Evolutionary conservation across 2,329 filamentous ascomycete species (phyloP).

Genomic region (Neurospora sp.): DNA sequence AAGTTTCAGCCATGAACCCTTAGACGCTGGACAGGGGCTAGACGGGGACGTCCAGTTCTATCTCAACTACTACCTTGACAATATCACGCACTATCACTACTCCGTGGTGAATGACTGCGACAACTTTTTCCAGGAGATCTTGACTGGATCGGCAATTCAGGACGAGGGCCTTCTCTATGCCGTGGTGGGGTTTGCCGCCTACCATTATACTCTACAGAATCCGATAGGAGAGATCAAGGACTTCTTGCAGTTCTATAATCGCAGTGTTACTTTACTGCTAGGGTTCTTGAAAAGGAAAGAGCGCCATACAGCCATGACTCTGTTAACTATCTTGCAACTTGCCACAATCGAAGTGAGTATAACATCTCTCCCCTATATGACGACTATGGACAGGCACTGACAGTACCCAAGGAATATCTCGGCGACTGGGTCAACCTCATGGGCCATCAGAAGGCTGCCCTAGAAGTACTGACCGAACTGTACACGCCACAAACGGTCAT

Average conservation of each 20-base stretch:
- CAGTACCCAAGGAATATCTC: slow-evolving; percentile 63
- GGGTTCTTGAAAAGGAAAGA: slow-evolving; percentile 61
- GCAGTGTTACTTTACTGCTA: slow-evolving; percentile 69
- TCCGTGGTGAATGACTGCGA: slow-evolving; percentile 61
- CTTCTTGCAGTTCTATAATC: slow-evolving; percentile 86
- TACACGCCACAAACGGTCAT: slow-evolving; percentile 69
- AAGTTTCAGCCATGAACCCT: neutral
- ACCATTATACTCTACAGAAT: slow-evolving; percentile 66
- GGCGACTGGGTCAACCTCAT: slow-evolving; percentile 93
- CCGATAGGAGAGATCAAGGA: slow-evolving; percentile 65
- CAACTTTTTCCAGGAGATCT: slow-evolving; percentile 62
- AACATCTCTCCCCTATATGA: too few species aligned
- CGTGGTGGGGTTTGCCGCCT: slow-evolving; percentile 78
- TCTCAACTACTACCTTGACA: slow-evolving; percentile 66
- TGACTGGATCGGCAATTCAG: slow-evolving; percentile 62
- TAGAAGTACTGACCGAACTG: slow-evolving; percentile 67
- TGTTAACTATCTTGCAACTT: slow-evolving; percentile 82
- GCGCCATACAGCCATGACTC: slow-evolving; percentile 60
- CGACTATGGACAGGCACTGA: slow-evolving; percentile 10
- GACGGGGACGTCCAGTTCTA: slow-evolving; percentile 46
- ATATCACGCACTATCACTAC: slow-evolving; percentile 77
- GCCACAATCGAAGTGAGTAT: slow-evolving; percentile 75
- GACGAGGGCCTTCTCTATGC: slow-evolving; percentile 78
- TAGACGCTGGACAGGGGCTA: neutral
- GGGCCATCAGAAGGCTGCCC: slow-evolving; percentile 84